A percentile compares a stretch with the other conserved stretches of the same genome.
Conservation (phyloP, 495 filamentous ascomycete genomes). For the Xylaria curta region DNA sequence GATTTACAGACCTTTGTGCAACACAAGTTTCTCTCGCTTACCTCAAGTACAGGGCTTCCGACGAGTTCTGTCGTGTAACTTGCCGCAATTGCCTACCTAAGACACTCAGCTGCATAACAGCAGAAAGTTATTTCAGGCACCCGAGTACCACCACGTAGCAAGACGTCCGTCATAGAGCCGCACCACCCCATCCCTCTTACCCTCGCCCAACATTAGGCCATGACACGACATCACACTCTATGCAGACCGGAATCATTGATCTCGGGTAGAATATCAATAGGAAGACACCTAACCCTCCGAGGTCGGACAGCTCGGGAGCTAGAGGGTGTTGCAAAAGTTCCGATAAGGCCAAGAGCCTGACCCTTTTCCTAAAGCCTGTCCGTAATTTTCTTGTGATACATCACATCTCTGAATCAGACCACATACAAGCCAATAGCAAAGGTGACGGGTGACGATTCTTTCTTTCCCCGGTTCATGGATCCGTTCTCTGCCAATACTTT, state of each 20-base stretch:
- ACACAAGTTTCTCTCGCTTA: too few species aligned
- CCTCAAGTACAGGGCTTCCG: too few species aligned
- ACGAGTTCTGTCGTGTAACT: background rate
- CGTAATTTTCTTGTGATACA: background rate
- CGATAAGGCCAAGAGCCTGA: background rate
- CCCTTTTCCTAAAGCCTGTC: background rate
- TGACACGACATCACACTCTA: background rate
- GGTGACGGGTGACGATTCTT: background rate
- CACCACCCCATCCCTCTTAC: background rate
- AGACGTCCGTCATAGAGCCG: background rate
- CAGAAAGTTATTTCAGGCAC: background rate
- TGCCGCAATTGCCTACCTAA: background rate
- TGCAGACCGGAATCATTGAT: background rate
- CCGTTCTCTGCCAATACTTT: background rate
- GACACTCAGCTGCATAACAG: background rate
- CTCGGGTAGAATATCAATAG: background rate
- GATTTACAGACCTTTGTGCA: too few species aligned
- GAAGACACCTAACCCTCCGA: background rate
- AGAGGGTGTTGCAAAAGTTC: background rate
- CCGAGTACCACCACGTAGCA: background rate
- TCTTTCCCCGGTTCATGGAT: background rate
- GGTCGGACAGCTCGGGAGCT: background rate
- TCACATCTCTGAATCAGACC: background rate
- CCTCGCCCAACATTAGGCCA: background rate
- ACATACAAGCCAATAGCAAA: background rate